Base-by-base conservation (phyloP, 1,284 basidiomycete genomes). In the Ceraceosorus bombacis region DNA sequence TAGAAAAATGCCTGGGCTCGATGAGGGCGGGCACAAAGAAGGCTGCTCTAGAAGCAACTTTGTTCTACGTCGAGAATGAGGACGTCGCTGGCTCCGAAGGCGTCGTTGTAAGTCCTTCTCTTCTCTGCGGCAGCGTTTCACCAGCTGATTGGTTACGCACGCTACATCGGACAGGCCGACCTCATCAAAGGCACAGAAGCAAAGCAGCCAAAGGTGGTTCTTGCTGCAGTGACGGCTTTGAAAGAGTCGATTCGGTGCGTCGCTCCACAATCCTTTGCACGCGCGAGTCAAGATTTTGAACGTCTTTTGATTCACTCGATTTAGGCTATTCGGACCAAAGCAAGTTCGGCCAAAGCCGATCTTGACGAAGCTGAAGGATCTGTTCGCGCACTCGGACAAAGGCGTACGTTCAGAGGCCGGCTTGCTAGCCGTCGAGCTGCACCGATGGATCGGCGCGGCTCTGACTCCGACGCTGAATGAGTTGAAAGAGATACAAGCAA, bases 401-500 rank as follows among this genome's bases (percentile, higher is more conserved):
- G 88, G 85, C 41, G 95, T 99, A 53, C 88, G 95, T 63, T 85
- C 90, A 1, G 95, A 99, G 69, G 94, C 92, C 43, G 85, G 85
- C 0, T 80, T 82, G 48, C 85, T 99, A 15, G 83, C 86, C 0
- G 85, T 88, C 67, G 81, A 83, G 4, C 80, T 98, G 5, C 94
- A 98, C 81, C 87, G 88, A 65, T 93, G 86, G 77, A 85, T 98
- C 66, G 95, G 95, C 27, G 81, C 88, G 1, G 88, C 86, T 0
- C 87, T 98, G 62, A 86, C 91, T 58, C 85, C 91, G 51, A 90
- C 87, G 79, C 81, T 99, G 8, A 81, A 85, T n/a, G 89, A 95
- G 67, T 83, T 99, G 64, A 99, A 99, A 78, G 91, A 95, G 0
- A 92, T 98, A n/a, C 95, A 98, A 78, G 86, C 93, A 50, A 93